Conservation (phyloP, 2,329 filamentous ascomycete species). For the Kalmusia sp. region DNA sequence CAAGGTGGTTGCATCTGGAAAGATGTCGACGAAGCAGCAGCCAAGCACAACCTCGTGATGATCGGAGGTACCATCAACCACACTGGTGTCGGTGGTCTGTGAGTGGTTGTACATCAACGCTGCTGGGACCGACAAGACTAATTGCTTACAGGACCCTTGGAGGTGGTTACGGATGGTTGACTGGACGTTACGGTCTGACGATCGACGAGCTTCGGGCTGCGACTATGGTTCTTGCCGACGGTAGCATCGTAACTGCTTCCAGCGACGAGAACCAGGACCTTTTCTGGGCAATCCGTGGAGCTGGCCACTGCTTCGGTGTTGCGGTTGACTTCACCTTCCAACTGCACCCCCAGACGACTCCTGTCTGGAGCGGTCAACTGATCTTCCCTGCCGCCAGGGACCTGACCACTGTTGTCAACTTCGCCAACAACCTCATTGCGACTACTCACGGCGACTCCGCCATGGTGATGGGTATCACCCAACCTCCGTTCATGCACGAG, state of each 20-base stretch:
- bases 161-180: slow-evolving; percentile 4
- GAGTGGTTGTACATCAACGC: background rate
- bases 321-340: slow-evolving; percentile 1
- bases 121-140: background rate
- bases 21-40: background rate
- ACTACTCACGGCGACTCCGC: background rate
- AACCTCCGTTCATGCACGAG: slow-evolving; percentile 1
- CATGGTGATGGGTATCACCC: background rate
- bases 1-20: slow-evolving; percentile 1
- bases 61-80: slow-evolving; percentile 2
- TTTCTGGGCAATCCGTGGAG: slow-evolving; percentile 35
- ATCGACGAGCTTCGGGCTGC: background rate
- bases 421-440: slow-evolving; percentile 1
- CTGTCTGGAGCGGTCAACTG: background rate
- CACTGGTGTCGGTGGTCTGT: background rate
- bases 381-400: background rate
- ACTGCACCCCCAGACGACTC: background rate
- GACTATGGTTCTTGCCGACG: slow-evolving; percentile 29
- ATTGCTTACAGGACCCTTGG: background rate
- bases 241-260: slow-evolving; percentile 23
- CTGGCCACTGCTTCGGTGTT: slow-evolving; percentile 3
- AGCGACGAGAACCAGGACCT: slow-evolving; percentile 27
- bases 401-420: background rate
- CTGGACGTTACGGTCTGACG: background rate
- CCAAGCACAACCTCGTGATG: background rate